Evolutionary conservation across 2,329 filamentous ascomycete species (phyloP).

Genomic region (Ceratocystiopsis sp.): DNA sequence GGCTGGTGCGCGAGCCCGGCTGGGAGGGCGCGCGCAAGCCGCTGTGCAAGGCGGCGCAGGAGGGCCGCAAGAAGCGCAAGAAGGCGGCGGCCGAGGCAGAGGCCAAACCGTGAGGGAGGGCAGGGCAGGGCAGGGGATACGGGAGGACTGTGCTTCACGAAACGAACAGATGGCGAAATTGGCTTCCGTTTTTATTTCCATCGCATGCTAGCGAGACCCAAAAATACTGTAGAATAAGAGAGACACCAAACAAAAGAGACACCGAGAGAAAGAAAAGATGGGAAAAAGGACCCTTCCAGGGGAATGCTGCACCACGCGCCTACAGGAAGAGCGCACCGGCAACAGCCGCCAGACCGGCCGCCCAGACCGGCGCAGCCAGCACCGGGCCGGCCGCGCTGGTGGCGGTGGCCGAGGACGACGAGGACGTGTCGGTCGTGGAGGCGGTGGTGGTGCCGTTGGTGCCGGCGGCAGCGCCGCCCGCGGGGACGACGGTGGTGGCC

Average conservation of each 20-base stretch:
- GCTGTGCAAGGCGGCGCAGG: slow-evolving; percentile 55
- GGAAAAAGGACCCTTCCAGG: not conserved
- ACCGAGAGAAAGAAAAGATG: no score
- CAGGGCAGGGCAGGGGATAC: no score
- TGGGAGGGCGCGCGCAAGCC: slow-evolving; percentile 44
- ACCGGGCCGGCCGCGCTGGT: slow-evolving; percentile 13
- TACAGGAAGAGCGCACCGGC: slow-evolving; percentile 25
- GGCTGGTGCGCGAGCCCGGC: slow-evolving; percentile 42
- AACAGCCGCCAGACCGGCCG: slow-evolving; percentile 25
- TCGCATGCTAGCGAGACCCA: no score
- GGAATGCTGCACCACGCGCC: no score
- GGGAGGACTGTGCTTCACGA: not conserved
- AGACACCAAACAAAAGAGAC: no score
- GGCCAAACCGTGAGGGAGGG: no score
- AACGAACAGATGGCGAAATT: not conserved
- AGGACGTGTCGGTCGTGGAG: slow-evolving; percentile 8
- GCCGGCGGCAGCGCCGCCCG: slow-evolving; percentile 7
- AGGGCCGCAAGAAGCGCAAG: slow-evolving; percentile 21
- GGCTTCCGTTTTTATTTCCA: not conserved
- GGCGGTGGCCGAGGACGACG: slow-evolving; percentile 9
- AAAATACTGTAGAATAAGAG: no score
- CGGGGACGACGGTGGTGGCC: slow-evolving; percentile 20
- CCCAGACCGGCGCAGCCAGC: slow-evolving; percentile 23
- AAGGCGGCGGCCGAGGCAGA: no score
- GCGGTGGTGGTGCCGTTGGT: slow-evolving; percentile 6